These are phyloP conservation scores for Elaeis guineensis DNA, from an alignment of 176 grass and related monocot genomes.

Conservation along the genomic window DNA sequence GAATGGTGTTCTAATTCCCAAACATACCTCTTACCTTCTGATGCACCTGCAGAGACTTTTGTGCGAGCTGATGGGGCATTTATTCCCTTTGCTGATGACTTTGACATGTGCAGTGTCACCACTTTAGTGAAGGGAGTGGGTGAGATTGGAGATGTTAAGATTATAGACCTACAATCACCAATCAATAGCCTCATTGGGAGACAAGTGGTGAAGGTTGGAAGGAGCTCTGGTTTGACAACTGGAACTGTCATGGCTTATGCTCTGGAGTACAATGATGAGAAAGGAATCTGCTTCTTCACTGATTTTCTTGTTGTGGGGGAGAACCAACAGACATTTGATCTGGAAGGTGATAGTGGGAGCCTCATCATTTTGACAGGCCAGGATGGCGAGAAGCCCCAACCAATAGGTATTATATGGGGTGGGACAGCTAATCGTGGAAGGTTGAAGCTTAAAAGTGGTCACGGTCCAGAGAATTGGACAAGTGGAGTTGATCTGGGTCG, in stretches of 20 bases:
- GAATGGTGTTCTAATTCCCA: slow-evolving; percentile 30
- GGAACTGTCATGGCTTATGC: slow-evolving; percentile 94
- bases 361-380: slow-evolving; percentile 68
- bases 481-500: slow-evolving; percentile 89
- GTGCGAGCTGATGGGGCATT: slow-evolving; percentile 91
- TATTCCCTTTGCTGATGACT: slow-evolving; percentile 84
- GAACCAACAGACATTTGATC: slow-evolving; percentile 89
- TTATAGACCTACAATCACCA: slow-evolving; percentile 79
- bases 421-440: slow-evolving; percentile 83
- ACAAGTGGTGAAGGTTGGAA: slow-evolving; percentile 77
- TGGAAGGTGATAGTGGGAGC: slow-evolving; percentile 93
- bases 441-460: slow-evolving; percentile 72
- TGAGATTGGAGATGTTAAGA: slow-evolving; percentile 70
- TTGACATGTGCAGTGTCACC: slow-evolving; percentile 70
- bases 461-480: slow-evolving; percentile 94
- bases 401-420: slow-evolving; percentile 96
- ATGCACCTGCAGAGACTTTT: slow-evolving; percentile 89
- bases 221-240: slow-evolving; percentile 86
- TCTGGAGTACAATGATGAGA: slow-evolving; percentile 92
- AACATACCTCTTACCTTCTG: slow-evolving; percentile 30
- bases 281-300: slow-evolving; percentile 94
- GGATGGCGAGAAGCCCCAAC: slow-evolving; percentile 62
- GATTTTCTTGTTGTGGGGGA: slow-evolving; percentile 93
- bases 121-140: slow-evolving; percentile 73
- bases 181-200: slow-evolving; percentile 74